Base-by-base conservation (phyloP, 2,329 filamentous ascomycete species). In the Cordyceps sp. region DNA sequence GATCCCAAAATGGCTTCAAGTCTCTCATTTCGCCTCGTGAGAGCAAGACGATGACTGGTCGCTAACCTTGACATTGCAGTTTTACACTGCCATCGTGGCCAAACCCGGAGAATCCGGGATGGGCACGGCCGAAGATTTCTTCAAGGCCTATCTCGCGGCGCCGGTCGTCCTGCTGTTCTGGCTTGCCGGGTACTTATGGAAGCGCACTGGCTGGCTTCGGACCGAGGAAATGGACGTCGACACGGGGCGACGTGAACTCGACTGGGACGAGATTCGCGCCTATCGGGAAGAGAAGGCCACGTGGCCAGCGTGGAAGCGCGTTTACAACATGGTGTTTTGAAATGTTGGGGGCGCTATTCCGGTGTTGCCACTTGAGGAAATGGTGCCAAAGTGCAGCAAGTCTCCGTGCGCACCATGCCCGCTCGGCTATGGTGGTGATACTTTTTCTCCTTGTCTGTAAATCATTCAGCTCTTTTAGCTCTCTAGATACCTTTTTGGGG, bases 141-240 rank as follows among this genome's bases (percentile, higher is more conserved):
- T 73, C 61, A 57, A 62, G 45, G 47, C 56, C 5, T 70, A 66
- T 47, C 60, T 73, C 14, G 67, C 66, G 10, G 40, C 66, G 3
- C 65, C 65, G 18, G 61, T 72, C 34, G 63, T 73, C 33, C 43
- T 72, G 14, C 37, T 53, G 41, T 74, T 74, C 55, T 74, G 68
- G 64, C 39, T 56, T 27, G 45, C 56, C 31, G 71, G 74, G 4
- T 80, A 67, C 47, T 29, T 70, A 38, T 81, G 75, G 76, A 81
- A 81, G 61, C 59, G 72, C 30, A 52, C 60, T 30, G 66, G 66
- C 16, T 78, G 69, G 66, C 56, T 76, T 36, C 61, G 52, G 23
- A 58, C 66, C 2, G 48, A 58, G 22, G 57, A 79, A 38, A 79
- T 83, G 41, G 76, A 82, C 42, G 61, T 82, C 34, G 75, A 81